Evolutionary conservation across 2,329 filamentous ascomycete genomes (phyloP).

Genomic region (Fusarium keratoplasticum): DNA sequence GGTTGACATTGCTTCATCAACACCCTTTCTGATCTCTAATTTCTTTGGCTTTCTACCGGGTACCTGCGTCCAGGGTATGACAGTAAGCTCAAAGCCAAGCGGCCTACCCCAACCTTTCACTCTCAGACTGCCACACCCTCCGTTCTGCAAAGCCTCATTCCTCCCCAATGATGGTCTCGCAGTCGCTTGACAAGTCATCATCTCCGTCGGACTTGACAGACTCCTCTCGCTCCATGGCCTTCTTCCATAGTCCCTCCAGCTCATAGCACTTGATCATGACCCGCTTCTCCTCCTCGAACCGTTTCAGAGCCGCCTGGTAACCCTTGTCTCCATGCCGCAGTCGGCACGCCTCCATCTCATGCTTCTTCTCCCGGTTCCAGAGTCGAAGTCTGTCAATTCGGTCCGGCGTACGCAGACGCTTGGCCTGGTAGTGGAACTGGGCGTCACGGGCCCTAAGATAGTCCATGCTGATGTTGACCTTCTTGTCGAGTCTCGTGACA

Average conservation of each 20-base stretch:
- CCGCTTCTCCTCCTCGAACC: constrained; percentile 30
- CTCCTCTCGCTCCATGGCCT: constrained; percentile 20
- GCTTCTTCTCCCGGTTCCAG: constrained; percentile 32
- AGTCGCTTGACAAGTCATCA: constrained; percentile 33
- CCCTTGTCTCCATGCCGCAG: constrained; percentile 23
- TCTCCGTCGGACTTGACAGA: background rate
- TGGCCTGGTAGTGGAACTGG: constrained; percentile 33
- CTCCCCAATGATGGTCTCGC: constrained; percentile 20
- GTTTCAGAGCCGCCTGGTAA: constrained; percentile 10
- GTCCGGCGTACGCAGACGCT: constrained; percentile 31
- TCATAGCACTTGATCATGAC: constrained; percentile 33
- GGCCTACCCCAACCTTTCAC: background rate
- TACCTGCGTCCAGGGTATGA: constrained; percentile 28
- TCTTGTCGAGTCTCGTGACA: constrained; percentile 15
- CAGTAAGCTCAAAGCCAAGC: constrained; percentile 6
- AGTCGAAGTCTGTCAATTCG: constrained; percentile 31
- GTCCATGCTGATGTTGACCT: constrained; percentile 24
- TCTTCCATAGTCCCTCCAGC: constrained; percentile 30
- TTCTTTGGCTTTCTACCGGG: background rate
- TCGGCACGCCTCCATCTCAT: constrained; percentile 19
- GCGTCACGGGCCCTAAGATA: constrained; percentile 30
- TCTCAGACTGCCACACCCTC: background rate
- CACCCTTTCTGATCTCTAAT: background rate
- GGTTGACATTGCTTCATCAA: background rate
- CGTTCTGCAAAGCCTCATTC: background rate